Percentiles rank a stretch among this genome's conserved stretches.
Evolutionary conservation across 2,329 filamentous ascomycete species (phyloP).

Genomic region (Coniella lustricola): DNA sequence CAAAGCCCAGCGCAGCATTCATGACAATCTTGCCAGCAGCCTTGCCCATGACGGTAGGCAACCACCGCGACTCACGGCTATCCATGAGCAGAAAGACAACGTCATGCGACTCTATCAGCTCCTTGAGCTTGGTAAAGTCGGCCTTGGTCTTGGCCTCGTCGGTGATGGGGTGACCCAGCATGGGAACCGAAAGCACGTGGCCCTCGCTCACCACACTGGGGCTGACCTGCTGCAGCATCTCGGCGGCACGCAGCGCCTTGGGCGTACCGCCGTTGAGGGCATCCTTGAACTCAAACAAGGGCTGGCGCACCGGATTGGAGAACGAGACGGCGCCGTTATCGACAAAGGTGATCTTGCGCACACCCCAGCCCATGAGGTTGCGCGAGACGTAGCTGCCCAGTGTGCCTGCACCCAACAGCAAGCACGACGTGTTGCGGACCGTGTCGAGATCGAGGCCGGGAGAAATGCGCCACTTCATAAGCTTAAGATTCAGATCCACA

Average conservation of each 20-base stretch:
- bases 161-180: constrained; percentile 84
- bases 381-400: constrained; percentile 90
- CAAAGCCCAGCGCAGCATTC: constrained; percentile 93
- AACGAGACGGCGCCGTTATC: constrained; percentile 92
- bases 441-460: constrained; percentile 79
- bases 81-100: constrained; percentile 97
- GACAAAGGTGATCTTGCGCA: constrained; percentile 89
- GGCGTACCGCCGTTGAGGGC: constrained; percentile 76
- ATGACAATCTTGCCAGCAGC: constrained; percentile 88
- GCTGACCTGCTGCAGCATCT: constrained; percentile 77
- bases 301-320: constrained; percentile 93
- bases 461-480: constrained; percentile 98
- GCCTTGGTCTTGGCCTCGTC: constrained; percentile 62
- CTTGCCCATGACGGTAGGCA: constrained; percentile 95
- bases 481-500: constrained; percentile 90
- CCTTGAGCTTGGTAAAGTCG: constrained; percentile 69
- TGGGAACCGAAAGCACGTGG: constrained; percentile 79
- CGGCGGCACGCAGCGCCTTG: constrained; percentile 76
- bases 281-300: constrained; percentile 84
- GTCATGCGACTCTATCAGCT: constrained; percentile 77
- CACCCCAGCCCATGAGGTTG: constrained; percentile 91
- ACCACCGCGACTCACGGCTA: constrained; percentile 86
- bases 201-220: constrained; percentile 80
- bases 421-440: constrained; percentile 83
- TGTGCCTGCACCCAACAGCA: constrained; percentile 87